Base-by-base conservation (phyloP, 192 early-diverging fungal genomes). In the Entomortierella parvispora region DNA sequence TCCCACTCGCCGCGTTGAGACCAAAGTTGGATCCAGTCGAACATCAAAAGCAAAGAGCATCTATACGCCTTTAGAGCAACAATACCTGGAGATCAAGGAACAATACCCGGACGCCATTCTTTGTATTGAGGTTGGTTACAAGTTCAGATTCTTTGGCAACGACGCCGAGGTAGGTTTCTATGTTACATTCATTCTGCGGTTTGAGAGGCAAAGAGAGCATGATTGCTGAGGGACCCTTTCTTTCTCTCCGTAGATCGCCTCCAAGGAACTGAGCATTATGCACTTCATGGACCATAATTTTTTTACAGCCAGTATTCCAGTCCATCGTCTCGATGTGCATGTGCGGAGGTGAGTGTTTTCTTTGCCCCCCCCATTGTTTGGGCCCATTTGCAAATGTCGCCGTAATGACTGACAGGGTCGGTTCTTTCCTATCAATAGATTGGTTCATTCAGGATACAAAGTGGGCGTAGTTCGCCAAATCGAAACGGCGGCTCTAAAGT, bases 71-170 rank as follows among this genome's bases (percentile, higher is more conserved):
- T 82, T 97, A 25, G 96, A 97, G 71, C 58, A 82, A 23, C 96
- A 97, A 66, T 91, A 90, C 55, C 76, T 93, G 20, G 91, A 92
- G 12, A 82, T 94, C 31, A 95, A 93, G 69, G 69, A 76, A 17
- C 62, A 85, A 50, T 74, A 96, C 71, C 90, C 92, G 1, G 91
- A 89, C 65, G 84, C 86, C 29, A 58, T 97, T 18, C 84, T 97
- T 40, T 87, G 90, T 1, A 89, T 97, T 4, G 96, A 97, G 71
- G 96, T 97, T 12, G 96, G 96, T n/a, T 96, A 97, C 86, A 95
- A 94, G 81, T 97, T 83, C 80, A 83, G 93, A 14, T 95, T 97
- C 58, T 97, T 97, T 86, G 94, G 87, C 42, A 89, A 94, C 28
- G 96, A 97, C 79, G 94, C 96, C 3, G 83, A 86, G 86, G 87